Conservation (phyloP, 257 asterid species). For the Striga asiatica region DNA sequence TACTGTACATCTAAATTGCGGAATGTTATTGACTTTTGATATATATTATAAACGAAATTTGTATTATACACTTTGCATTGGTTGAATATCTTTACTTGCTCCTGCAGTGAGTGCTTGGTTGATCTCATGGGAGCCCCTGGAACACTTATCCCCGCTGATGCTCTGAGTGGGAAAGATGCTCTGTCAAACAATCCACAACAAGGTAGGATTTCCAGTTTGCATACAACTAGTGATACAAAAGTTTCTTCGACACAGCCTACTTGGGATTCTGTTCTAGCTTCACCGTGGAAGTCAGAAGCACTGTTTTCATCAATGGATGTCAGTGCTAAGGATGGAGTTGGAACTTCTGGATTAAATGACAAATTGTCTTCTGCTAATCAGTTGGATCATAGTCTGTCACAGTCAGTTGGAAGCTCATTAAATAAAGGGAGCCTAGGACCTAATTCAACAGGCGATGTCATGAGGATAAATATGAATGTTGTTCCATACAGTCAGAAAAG, state of each 20-base stretch:
- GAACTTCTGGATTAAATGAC: slow-evolving; percentile 50
- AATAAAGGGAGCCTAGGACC: slow-evolving; percentile 76
- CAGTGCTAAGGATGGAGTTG: slow-evolving; percentile 36
- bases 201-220: slow-evolving; percentile 40
- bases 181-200: slow-evolving; percentile 42
- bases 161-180: slow-evolving; percentile 56
- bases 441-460: slow-evolving; percentile 50
- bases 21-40: no score
- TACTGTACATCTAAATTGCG: background rate
- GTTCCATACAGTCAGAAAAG: slow-evolving; percentile 53
- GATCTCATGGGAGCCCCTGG: slow-evolving; percentile 99
- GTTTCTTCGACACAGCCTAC: slow-evolving; percentile 29
- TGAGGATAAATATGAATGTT: slow-evolving; percentile 56
- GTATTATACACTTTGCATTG: slow-evolving; percentile 9
- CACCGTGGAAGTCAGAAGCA: slow-evolving; percentile 35
- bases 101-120: slow-evolving; percentile 85
- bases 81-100: slow-evolving; percentile 29
- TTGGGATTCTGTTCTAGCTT: slow-evolving; percentile 24
- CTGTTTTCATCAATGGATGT: slow-evolving; percentile 25
- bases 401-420: slow-evolving; percentile 47
- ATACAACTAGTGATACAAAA: slow-evolving; percentile 25
- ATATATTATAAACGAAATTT: slow-evolving; percentile 15
- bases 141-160: slow-evolving; percentile 87
- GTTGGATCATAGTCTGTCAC: slow-evolving; percentile 43
- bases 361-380: slow-evolving; percentile 33